These are phyloP conservation scores for Magnolia officinalis DNA, from an alignment of 164 flowering plant genomes.

Conservation along the genomic window DNA sequence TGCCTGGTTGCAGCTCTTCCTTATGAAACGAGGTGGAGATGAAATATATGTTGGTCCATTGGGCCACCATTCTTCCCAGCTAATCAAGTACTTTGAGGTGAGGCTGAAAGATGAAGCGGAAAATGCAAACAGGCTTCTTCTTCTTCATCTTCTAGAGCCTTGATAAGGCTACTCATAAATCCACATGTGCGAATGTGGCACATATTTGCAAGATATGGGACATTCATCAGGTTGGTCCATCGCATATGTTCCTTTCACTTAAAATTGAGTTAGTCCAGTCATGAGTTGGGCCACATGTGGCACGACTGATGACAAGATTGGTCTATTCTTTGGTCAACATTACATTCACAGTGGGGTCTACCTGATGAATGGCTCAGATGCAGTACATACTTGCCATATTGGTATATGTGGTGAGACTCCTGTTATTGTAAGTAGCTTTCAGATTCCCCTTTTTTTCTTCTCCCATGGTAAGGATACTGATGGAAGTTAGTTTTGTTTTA, in stretches of 20 bases:
- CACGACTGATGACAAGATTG: too few relatives aligned
- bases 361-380: too few relatives aligned
- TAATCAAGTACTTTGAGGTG: conserved; percentile 66
- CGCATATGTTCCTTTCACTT: neutral
- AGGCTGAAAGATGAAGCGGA: neutral
- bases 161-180: neutral
- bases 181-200: neutral
- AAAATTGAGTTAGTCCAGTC: neutral
- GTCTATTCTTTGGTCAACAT: too few relatives aligned
- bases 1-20: conserved; percentile 37
- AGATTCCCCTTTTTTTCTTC: neutral
- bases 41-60: conserved; percentile 56
- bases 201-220: neutral
- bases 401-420: neutral
- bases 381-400: too few relatives aligned
- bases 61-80: conserved; percentile 38
- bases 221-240: neutral
- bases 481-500: neutral
- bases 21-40: conserved; percentile 58
- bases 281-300: neutral
- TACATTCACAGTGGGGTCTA: too few relatives aligned
- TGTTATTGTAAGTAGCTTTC: neutral
- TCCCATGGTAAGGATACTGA: neutral
- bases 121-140: neutral
- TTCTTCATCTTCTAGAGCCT: neutral